Conservation (phyloP, 2,329 filamentous ascomycete genomes). For the Fusarium citri region DNA sequence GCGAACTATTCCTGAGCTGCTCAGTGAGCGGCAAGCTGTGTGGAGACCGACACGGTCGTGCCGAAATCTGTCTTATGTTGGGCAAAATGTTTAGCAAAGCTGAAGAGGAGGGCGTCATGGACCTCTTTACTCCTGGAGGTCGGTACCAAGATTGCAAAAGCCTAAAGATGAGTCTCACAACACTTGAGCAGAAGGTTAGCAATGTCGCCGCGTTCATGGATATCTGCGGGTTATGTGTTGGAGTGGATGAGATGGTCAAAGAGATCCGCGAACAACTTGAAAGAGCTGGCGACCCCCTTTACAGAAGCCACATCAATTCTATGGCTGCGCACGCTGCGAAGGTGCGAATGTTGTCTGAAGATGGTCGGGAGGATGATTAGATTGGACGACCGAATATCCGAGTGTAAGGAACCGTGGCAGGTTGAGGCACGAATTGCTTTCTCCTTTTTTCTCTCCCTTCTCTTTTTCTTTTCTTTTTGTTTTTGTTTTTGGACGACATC, state of each 20-base stretch:
- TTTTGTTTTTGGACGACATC: not conserved
- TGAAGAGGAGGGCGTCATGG: conserved; percentile 6
- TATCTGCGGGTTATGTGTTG: conserved; percentile 15
- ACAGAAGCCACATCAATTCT: conserved; percentile 4
- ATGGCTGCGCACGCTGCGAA: conserved; percentile 16
- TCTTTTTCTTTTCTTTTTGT: not conserved
- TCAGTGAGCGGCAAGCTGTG: conserved; percentile 7
- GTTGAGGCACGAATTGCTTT: not conserved
- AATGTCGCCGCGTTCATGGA: conserved; percentile 10
- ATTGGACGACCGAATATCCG: not conserved
- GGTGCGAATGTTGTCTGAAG: conserved; percentile 7
- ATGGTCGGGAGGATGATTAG: conserved; percentile 4
- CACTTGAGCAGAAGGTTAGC: conserved; percentile 6
- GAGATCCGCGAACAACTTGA: not conserved
- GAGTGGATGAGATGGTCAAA: not conserved
- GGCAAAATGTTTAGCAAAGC: conserved; percentile 30
- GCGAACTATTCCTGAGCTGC: not conserved
- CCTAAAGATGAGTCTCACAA: not conserved
- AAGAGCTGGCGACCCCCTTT: conserved; percentile 14
- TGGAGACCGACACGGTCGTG: not conserved
- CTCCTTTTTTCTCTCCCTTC: no score
- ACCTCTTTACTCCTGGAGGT: conserved; percentile 12
- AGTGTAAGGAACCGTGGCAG: not conserved
- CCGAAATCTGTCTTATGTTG: conserved; percentile 11
- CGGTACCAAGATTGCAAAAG: not conserved